These are phyloP conservation scores for Geoglossum cookeanum DNA, from an alignment of 2,329 filamentous ascomycete genomes.

Conservation along the genomic window DNA sequence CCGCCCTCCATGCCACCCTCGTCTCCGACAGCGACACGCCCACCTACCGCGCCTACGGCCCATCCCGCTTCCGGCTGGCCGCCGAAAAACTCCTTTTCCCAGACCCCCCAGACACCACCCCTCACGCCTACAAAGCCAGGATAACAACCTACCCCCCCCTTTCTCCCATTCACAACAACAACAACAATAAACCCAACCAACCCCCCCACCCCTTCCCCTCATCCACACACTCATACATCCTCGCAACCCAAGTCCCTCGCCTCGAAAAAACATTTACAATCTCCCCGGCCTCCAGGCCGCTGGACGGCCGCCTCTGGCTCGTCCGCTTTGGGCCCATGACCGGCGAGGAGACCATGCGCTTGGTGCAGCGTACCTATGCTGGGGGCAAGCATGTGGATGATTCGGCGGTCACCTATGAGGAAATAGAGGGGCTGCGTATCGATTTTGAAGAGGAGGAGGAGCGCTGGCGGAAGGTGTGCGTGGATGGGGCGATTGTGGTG, in stretches of 20 bases:
- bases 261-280: conserved; percentile 70
- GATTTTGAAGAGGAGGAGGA: conserved; percentile 45
- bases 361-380: conserved; percentile 49
- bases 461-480: conserved; percentile 67
- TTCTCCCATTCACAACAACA: background rate
- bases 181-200: background rate
- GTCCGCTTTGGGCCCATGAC: conserved; percentile 54
- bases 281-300: conserved; percentile 48
- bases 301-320: conserved; percentile 52
- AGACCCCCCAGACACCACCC: conserved; percentile 24
- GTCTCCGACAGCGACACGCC: conserved; percentile 82
- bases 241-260: conserved; percentile 59
- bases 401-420: conserved; percentile 47
- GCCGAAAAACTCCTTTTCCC: conserved; percentile 55
- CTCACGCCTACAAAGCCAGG: conserved; percentile 37
- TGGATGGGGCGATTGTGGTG: conserved; percentile 78
- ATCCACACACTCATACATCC: conserved; percentile 48
- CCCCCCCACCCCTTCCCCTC: background rate
- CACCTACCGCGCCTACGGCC: conserved; percentile 58
- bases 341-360: conserved; percentile 49
- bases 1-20: conserved; percentile 74
- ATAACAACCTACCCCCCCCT: conserved; percentile 23
- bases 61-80: conserved; percentile 66
- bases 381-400: conserved; percentile 35
- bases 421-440: conserved; percentile 47